Evolutionary conservation across 1,139 yeast species (phyloP).

Genomic region (Diutina mesorugosa): DNA sequence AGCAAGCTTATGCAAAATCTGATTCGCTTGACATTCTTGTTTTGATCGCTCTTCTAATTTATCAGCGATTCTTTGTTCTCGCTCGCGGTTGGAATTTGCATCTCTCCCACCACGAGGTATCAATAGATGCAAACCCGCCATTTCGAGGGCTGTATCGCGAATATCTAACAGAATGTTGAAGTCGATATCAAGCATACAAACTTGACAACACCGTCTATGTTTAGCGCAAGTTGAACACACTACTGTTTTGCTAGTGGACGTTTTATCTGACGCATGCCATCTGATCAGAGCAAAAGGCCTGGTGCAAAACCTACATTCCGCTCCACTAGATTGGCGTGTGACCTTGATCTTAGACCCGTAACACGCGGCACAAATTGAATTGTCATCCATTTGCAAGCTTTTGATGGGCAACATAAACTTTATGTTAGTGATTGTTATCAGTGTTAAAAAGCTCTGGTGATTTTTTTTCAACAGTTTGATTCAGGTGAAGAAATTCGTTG

Average conservation of each 20-base stretch:
- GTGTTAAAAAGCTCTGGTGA: slow-evolving; percentile 64
- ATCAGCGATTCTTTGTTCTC: slow-evolving; percentile 28
- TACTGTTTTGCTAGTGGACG: slow-evolving; percentile 32
- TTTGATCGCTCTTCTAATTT: slow-evolving; percentile 15
- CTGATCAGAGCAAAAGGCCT: slow-evolving; percentile 72
- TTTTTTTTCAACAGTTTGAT: slow-evolving; percentile 38
- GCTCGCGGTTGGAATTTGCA: slow-evolving; percentile 20
- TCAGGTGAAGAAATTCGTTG: slow-evolving; percentile 60
- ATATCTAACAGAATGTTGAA: slow-evolving; percentile 69
- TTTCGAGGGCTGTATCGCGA: slow-evolving; percentile 68
- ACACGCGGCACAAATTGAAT: slow-evolving; percentile 49
- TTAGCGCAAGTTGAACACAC: slow-evolving; percentile 73
- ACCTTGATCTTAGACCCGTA: slow-evolving; percentile 53
- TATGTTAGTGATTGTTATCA: slow-evolving; percentile 16
- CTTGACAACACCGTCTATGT: slow-evolving; percentile 74
- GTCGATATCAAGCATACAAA: slow-evolving; percentile 71
- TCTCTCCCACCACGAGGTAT: slow-evolving; percentile 4
- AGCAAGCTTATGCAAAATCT: slow-evolving; percentile 27
- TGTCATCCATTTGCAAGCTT: background rate
- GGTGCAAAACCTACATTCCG: slow-evolving; percentile 68
- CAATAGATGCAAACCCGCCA: slow-evolving; percentile 45
- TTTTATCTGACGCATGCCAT: slow-evolving; percentile 39
- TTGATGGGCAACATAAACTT: background rate
- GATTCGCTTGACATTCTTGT: slow-evolving; percentile 10
- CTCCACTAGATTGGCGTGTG: slow-evolving; percentile 64